These are phyloP conservation scores for Hymenoscyphus fructigenus DNA, from an alignment of 2,329 filamentous ascomycete species.

Conservation along the genomic window DNA sequence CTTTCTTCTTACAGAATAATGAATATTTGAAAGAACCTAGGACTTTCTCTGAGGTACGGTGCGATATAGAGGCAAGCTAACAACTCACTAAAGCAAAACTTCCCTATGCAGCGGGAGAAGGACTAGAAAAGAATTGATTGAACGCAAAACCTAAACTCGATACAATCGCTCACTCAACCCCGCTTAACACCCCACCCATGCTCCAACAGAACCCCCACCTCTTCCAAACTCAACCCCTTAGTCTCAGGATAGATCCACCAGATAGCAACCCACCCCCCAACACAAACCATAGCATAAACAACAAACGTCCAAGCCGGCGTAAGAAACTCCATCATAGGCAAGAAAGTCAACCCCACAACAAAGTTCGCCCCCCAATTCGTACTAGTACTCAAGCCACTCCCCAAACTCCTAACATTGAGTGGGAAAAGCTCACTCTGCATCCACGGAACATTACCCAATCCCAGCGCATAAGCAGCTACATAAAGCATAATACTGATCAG, in stretches of 20 bases:
- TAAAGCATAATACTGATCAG: constrained; percentile 77
- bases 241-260: constrained; percentile 85
- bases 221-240: constrained; percentile 76
- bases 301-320: constrained; percentile 76
- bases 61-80: background rate
- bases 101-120: background rate
- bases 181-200: constrained; percentile 68
- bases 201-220: constrained; percentile 69
- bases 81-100: background rate
- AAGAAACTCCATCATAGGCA: constrained; percentile 79
- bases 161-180: background rate
- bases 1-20: background rate
- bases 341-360: constrained; percentile 78
- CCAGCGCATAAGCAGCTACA: constrained; percentile 81
- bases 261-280: constrained; percentile 63
- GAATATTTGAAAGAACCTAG: background rate
- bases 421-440: constrained; percentile 94
- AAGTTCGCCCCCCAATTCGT: constrained; percentile 92
- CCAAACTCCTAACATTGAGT: constrained; percentile 68
- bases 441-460: constrained; percentile 92
- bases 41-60: background rate
- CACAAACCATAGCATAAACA: constrained; percentile 73
- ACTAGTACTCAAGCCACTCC: constrained; percentile 71
- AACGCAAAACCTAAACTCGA: background rate
- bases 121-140: background rate